Percentiles rank a stretch among this genome's conserved stretches.
phyloP scores from a whole-genome alignment of 2,329 filamentous ascomycete species.

The Huntiella savannae region DNA sequence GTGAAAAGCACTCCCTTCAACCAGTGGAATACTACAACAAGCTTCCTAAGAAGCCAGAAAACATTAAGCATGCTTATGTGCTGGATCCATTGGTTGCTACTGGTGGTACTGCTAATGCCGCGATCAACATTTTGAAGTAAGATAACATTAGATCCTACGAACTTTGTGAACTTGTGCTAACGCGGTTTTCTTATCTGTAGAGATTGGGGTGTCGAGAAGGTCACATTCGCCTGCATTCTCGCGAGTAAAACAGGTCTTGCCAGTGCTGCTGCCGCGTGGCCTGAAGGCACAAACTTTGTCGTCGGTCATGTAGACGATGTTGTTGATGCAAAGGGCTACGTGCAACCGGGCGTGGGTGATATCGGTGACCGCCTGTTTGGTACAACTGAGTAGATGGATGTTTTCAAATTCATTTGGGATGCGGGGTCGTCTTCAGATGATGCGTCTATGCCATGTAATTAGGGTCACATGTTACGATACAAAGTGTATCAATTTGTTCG shows the following conservation, averaged over 20 bases:
- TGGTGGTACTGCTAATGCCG: conserved; percentile 72
- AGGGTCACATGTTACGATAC: too few relatives aligned
- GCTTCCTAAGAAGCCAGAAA: conserved; percentile 50
- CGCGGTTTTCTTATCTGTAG: not conserved
- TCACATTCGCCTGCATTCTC: conserved; percentile 59
- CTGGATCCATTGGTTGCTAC: conserved; percentile 90
- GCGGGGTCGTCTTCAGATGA: not conserved
- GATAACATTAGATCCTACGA: not conserved
- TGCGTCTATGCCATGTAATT: not conserved
- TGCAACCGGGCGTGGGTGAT: conserved; percentile 76
- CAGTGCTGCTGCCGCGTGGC: conserved; percentile 59
- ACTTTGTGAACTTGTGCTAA: not conserved
- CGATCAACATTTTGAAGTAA: conserved; percentile 57
- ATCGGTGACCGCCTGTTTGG: conserved; percentile 71
- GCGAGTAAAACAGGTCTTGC: conserved; percentile 52
- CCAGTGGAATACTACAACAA: conserved; percentile 98
- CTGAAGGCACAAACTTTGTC: conserved; percentile 61
- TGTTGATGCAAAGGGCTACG: conserved; percentile 67
- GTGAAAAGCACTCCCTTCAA: conserved; percentile 68
- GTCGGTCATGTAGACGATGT: conserved; percentile 59
- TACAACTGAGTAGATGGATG: conserved; percentile 7
- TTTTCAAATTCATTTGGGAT: not conserved
- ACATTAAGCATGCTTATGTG: conserved; percentile 48
- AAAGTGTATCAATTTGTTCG: too few relatives aligned
- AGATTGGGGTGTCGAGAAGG: conserved; percentile 77